Base-by-base conservation (phyloP, 768 basidiomycete genomes). In the Saitozyma podzolica region DNA sequence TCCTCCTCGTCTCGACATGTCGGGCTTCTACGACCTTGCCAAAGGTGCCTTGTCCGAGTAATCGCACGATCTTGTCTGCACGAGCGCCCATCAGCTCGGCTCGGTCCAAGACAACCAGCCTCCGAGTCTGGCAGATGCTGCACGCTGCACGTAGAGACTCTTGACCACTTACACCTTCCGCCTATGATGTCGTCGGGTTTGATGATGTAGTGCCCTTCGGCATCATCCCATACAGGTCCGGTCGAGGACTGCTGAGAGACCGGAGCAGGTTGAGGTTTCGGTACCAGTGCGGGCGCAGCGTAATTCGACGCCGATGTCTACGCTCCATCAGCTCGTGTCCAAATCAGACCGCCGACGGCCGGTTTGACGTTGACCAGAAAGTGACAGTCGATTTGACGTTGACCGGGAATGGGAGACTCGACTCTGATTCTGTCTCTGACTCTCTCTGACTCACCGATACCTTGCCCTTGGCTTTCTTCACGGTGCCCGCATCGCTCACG, bases 181-280 rank as follows among this genome's bases (percentile, higher is more conserved):
- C 87, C 85, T 64, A 99, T 90, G 73, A 92, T 84, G 81, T 93
- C 94, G 80, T 92, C 91, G 56, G 89, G 86, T 63, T 88, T 87
- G 77, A 98, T 90, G 74, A 98, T 94, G 80, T 94, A 99, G 82
- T 99, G 96, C 13, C 96, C 96, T 77, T 99, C 96, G 81, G 95
- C 90, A 83, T 99, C 96, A 79, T 96, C 93, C 82, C 92, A 96
- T 29, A 29, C 29, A 29, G 29, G 29, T 29, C 29, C 29, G 29
- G 29, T 29, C 29, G 29, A 29, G 20, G 59, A 41, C 47, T 70
- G 54, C 10, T 53, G 53, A 40, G 51, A 40, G 48, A 66, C 65
- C n/a, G 64, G 37, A 45, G 72, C 50, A 50, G 66, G 65, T 52
- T 68, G 40, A 9, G 40, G 41, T 41, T 40, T 8, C 9, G 41